phyloP scores from a whole-genome alignment of 805 yeast species.

The Spathaspora passalidarum region DNA sequence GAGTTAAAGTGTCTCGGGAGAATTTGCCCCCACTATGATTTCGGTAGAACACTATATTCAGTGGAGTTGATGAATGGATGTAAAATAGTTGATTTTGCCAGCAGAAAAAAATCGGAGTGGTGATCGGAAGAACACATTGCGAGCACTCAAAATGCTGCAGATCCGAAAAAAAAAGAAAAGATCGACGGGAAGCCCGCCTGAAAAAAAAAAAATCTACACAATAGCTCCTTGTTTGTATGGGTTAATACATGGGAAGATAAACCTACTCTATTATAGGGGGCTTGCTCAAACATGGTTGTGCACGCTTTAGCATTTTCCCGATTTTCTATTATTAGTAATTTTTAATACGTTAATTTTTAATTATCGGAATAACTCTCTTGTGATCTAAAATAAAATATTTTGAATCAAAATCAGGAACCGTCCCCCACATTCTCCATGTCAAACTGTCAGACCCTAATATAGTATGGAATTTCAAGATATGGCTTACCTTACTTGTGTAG shows the following conservation, averaged over 20 bases:
- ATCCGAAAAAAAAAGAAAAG: background rate
- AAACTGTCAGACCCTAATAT: no score
- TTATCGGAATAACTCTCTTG: background rate
- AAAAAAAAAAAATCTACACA: background rate
- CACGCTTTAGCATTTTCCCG: background rate
- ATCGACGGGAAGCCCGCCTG: background rate
- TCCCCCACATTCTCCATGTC: no score
- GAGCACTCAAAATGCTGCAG: background rate
- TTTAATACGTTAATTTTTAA: no score
- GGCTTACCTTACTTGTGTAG: no score
- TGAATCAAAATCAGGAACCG: no score
- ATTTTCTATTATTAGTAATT: no score
- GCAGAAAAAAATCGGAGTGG: background rate
- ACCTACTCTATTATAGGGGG: no score
- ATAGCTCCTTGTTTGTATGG: background rate
- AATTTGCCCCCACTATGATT: background rate
- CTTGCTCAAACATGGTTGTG: background rate
- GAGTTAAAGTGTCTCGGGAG: background rate
- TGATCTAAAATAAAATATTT: background rate
- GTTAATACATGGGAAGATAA: no score
- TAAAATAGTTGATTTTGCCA: background rate
- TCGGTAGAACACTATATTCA: background rate
- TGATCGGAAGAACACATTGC: background rate
- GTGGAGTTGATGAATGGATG: background rate
- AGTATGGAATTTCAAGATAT: no score